A percentile compares a stretch with the other conserved stretches of the same genome.
Conservation (phyloP, 1,284 basidiomycete genomes). For the Papiliotrema nemorosa region DNA sequence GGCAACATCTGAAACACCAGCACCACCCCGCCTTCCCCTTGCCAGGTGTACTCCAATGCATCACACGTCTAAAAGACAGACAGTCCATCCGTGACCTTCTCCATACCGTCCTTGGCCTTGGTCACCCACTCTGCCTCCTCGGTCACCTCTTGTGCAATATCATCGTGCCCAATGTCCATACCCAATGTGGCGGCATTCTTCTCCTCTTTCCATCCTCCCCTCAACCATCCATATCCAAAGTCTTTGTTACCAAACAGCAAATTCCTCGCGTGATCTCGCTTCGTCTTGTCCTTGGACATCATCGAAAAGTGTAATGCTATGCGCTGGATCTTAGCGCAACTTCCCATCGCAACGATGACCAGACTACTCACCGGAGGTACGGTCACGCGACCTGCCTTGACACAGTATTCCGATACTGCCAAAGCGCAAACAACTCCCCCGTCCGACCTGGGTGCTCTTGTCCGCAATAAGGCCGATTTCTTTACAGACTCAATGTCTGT, state of each 20-base stretch:
- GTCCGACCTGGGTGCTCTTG: slow-evolving; percentile 34
- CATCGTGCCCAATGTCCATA: slow-evolving; percentile 24
- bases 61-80: slow-evolving; percentile 13
- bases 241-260: slow-evolving; percentile 36
- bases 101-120: slow-evolving; percentile 26
- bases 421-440: slow-evolving; percentile 62
- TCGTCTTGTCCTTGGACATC: slow-evolving; percentile 16
- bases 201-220: slow-evolving; percentile 44
- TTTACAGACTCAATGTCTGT: slow-evolving; percentile 17
- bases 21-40: too few species aligned
- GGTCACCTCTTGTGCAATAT: slow-evolving; percentile 3
- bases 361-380: slow-evolving; percentile 58
- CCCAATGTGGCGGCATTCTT: slow-evolving; percentile 29
- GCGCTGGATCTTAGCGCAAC: slow-evolving; percentile 15
- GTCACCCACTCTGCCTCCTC: slow-evolving; percentile 29
- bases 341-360: not conserved
- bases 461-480: slow-evolving; percentile 12
- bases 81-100: slow-evolving; percentile 27
- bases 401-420: slow-evolving; percentile 64
- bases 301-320: slow-evolving; percentile 30
- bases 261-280: slow-evolving; percentile 19
- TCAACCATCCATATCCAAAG: slow-evolving; percentile 33
- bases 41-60: too few species aligned
- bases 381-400: slow-evolving; percentile 71
- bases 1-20: too few species aligned